phyloP scores from a whole-genome alignment of 768 basidiomycete genomes.

The Tricholoma sp. region DNA sequence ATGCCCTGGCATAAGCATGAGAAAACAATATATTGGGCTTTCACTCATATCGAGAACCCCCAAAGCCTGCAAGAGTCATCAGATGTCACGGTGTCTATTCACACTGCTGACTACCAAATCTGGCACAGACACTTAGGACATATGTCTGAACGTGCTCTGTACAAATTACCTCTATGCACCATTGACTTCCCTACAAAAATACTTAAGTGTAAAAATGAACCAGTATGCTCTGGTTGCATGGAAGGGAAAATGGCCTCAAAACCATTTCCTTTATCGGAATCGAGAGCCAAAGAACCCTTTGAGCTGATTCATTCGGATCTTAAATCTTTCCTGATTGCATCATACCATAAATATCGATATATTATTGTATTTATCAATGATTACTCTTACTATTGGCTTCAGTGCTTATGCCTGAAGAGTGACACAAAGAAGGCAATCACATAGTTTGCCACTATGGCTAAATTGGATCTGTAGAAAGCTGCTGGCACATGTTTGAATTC shows the following conservation, averaged over 20 bases:
- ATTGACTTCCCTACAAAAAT: conserved; percentile 1
- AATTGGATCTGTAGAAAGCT: too few species aligned
- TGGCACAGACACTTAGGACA: conserved; percentile 13
- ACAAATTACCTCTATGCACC: neutral
- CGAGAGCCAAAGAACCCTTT: conserved; percentile 10
- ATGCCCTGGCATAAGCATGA: neutral
- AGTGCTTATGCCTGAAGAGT: too few species aligned
- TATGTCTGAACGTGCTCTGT: conserved; percentile 7
- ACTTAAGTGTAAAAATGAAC: neutral
- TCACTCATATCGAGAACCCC: neutral
- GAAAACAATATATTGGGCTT: neutral
- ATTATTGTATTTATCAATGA: conserved; percentile 18
- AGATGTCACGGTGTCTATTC: too few species aligned
- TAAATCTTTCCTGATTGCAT: conserved; percentile 11
- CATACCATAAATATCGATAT: too few species aligned
- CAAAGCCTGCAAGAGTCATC: too few species aligned
- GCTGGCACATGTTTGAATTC: too few species aligned
- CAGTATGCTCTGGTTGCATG: conserved; percentile 12
- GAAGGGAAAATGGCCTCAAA: conserved; percentile 14
- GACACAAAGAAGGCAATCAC: too few species aligned
- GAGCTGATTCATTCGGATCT: conserved; percentile 18
- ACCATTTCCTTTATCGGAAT: conserved; percentile 8
- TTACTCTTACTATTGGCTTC: too few species aligned
- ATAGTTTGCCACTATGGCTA: too few species aligned
- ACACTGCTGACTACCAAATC: conserved; percentile 3